Conservation (phyloP, 805 yeast species). For the Torulaspora franciscae region DNA sequence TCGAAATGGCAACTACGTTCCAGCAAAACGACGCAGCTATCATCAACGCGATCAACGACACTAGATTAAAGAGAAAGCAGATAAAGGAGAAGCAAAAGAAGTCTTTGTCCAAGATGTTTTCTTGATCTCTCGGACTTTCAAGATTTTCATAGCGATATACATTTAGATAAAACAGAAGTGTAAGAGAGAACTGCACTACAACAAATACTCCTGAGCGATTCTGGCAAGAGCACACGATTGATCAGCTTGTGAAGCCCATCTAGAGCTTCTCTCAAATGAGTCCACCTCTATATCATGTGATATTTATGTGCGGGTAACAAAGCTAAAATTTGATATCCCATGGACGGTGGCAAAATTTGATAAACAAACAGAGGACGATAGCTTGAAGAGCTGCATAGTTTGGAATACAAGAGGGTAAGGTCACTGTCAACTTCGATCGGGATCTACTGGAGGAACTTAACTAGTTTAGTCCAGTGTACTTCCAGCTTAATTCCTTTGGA, state of each 20-base stretch:
- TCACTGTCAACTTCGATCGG: conserved; percentile 12
- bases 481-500: conserved; percentile 2
- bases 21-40: conserved; percentile 74
- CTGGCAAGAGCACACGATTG: background rate
- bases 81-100: conserved; percentile 65
- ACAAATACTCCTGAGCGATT: too few relatives aligned
- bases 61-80: conserved; percentile 47
- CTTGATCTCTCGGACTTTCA: conserved; percentile 11
- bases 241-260: background rate
- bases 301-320: background rate
- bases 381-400: background rate
- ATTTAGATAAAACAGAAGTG: background rate
- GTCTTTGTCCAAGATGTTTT: conserved; percentile 67
- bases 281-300: background rate
- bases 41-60: conserved; percentile 55
- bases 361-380: conserved; percentile 1
- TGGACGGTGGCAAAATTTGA: conserved; percentile 15
- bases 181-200: too few relatives aligned
- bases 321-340: conserved; percentile 6
- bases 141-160: background rate
- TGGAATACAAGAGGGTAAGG: conserved; percentile 3
- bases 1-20: conserved; percentile 57
- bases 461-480: conserved; percentile 12
- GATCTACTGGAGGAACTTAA: conserved; percentile 15
- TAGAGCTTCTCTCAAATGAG: background rate